These are phyloP conservation scores for Amanita pallidorosea DNA, from an alignment of 768 basidiomycete genomes.

Conservation along the genomic window DNA sequence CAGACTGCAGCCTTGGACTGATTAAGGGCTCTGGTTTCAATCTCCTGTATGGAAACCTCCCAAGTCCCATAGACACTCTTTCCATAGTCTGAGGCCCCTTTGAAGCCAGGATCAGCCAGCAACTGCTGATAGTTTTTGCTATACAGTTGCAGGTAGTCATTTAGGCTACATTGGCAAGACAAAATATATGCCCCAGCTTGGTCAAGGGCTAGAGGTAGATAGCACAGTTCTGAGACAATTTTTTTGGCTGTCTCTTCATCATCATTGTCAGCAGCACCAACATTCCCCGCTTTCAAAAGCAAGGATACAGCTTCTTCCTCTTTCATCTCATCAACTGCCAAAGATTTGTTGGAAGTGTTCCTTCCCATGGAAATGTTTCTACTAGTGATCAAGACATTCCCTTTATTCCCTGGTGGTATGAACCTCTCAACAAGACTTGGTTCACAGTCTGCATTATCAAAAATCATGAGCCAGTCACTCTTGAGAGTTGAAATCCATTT, in stretches of 20 bases:
- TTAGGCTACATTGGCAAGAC: constrained; percentile 6
- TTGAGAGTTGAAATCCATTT: constrained; percentile 9
- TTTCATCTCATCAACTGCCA: constrained; percentile 9
- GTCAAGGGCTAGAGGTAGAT: constrained; percentile 9
- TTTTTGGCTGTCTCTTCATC: constrained; percentile 1
- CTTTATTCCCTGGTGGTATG: constrained; percentile 9
- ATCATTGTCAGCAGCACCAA: background rate
- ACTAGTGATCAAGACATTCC: constrained; percentile 13
- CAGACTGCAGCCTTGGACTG: constrained; percentile 5
- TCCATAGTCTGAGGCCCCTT: constrained; percentile 11
- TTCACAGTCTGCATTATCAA: constrained; percentile 12
- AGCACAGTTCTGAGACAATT: constrained; percentile 6
- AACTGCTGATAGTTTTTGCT: constrained; percentile 2
- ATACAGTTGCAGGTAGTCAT: constrained; percentile 10
- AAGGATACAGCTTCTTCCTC: constrained; percentile 10
- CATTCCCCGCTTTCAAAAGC: constrained; percentile 10
- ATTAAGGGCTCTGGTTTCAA: constrained; percentile 6
- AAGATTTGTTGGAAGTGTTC: background rate
- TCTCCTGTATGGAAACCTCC: constrained; percentile 11
- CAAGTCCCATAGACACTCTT: constrained; percentile 12
- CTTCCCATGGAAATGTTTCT: constrained; percentile 8
- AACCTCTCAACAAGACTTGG: constrained; percentile 5
- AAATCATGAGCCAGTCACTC: constrained; percentile 11
- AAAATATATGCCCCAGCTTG: constrained; percentile 12
- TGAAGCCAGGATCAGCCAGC: constrained; percentile 5